Percentiles rank a stretch among this genome's conserved stretches.
Conservation (phyloP, 2,329 filamentous ascomycete genomes). For the Ophiostoma sp. region DNA sequence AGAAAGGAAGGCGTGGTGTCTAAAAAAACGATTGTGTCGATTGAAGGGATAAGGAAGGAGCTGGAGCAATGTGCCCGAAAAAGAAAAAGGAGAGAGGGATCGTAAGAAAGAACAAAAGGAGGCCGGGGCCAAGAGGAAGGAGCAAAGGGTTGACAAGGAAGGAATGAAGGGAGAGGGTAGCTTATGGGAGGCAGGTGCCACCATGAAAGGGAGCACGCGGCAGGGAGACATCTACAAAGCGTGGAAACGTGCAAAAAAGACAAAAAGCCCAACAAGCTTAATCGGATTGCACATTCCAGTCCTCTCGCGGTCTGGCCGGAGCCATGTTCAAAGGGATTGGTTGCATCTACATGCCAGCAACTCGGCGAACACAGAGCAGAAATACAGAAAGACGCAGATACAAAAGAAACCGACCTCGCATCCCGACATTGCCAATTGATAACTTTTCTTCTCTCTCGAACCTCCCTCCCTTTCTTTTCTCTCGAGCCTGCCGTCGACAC, state of each 20-base stretch:
- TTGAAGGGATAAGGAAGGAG: not conserved
- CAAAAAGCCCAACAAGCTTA: not conserved
- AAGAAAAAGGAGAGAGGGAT: not conserved
- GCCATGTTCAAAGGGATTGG: not conserved
- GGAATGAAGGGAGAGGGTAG: not conserved
- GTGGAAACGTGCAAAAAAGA: not conserved
- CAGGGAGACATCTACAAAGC: constrained; percentile 1
- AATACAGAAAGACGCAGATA: not conserved
- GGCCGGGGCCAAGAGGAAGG: not conserved
- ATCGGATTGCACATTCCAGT: not conserved
- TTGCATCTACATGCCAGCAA: not conserved
- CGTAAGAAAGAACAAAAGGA: no score
- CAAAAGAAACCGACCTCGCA: not conserved
- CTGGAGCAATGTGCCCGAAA: not conserved
- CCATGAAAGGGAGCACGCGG: not conserved
- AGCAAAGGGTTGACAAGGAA: not conserved
- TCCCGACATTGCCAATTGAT: not conserved
- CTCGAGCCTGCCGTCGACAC: not conserved
- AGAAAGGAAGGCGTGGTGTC: not conserved
- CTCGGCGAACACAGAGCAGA: not conserved
- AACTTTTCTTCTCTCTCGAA: not conserved
- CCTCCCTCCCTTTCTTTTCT: not conserved
- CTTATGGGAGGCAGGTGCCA: not conserved
- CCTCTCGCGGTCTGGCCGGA: not conserved
- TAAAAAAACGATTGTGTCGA: not conserved